These are phyloP conservation scores for Puccinia brachypodii DNA, from an alignment of 1,284 basidiomycete genomes.

Conservation along the genomic window DNA sequence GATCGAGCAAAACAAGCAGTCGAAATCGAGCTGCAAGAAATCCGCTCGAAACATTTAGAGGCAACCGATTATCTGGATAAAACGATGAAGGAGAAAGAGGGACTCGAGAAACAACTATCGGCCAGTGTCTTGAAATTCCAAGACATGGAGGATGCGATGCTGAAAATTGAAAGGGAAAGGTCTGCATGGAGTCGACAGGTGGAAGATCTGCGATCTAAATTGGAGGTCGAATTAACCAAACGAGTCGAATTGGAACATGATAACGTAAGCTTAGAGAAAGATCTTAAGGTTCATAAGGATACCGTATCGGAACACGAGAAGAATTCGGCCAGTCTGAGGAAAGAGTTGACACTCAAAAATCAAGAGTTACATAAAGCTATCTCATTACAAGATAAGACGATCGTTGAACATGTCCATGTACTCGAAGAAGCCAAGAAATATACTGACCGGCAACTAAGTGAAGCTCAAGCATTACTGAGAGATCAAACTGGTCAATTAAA, in stretches of 20 bases:
- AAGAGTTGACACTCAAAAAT: slow-evolving; percentile 51
- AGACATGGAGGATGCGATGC: slow-evolving; percentile 80
- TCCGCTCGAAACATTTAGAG: slow-evolving; percentile 72
- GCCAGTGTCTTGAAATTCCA: slow-evolving; percentile 73
- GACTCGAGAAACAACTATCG: slow-evolving; percentile 72
- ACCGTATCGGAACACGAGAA: slow-evolving; percentile 64
- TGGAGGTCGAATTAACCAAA: slow-evolving; percentile 54
- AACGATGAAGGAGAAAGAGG: slow-evolving; percentile 59
- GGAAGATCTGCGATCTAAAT: slow-evolving; percentile 65
- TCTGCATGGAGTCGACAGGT: slow-evolving; percentile 71
- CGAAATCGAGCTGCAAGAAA: slow-evolving; percentile 72
- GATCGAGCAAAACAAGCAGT: slow-evolving; percentile 71
- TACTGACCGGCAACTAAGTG: slow-evolving; percentile 85
- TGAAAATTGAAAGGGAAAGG: slow-evolving; percentile 79
- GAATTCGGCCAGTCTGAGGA: slow-evolving; percentile 54
- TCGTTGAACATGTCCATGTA: slow-evolving; percentile 97
- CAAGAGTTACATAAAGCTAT: slow-evolving; percentile 52
- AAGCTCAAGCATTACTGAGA: slow-evolving; percentile 74
- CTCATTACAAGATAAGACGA: slow-evolving; percentile 90
- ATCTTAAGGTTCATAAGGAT: slow-evolving; percentile 77
- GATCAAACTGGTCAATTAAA: slow-evolving; percentile 73
- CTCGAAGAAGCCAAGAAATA: slow-evolving; percentile 94
- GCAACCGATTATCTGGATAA: slow-evolving; percentile 61
- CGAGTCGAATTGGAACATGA: slow-evolving; percentile 50
- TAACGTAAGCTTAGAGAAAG: slow-evolving; percentile 25